Evolutionary conservation across 1,139 yeast genomes (phyloP), one percentile per base, ranked within the genome.

Genomic region (Arxiozyma telluris): DNA sequence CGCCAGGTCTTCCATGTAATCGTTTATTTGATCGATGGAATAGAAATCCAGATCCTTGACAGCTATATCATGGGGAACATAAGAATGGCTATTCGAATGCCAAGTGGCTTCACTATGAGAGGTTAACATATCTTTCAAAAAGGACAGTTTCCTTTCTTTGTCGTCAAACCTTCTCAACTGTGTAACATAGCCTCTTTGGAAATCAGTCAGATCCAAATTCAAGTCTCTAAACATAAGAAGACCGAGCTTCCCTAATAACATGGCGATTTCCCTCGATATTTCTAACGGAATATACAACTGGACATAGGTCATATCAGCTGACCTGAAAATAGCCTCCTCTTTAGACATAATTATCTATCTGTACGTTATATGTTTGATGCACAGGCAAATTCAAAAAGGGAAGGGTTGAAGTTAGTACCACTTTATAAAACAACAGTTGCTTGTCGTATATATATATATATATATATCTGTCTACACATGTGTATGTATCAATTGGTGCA

Each of bases 221-320:
- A 83, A 74, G 66, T 86, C 94, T 58, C 87, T 74, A 61, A 86
- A 83, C 71, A 85, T 88, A 50, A 85, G 73, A 55, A 79, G 69
- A 52, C 85, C 83, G 61, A 83, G 70, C 50, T 80, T 80, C 12
- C 93, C 93, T 49, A 86, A 71, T 27, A 81, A 74, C 64, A 83
- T 80, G 49, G 84, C 77, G 17, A 84, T 76, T 55, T 83, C 88
- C 61, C 93, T 73, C 2, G 86, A 73, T 25, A 81, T 79, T 69
- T 86, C 94, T 27, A 83, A 75, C 2, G 91, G 90, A 52, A 85
- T 82, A 64, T 84, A 85, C 62, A 86, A 71, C 66, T 85, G 88
- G 47, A 84, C 80, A 69, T 84, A 78, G 23, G 88, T 80, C 93
- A 85, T 85, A 63, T 82, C 87, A 79, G 93, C 93, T 51, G 93